Conservation (phyloP, 2,329 filamentous ascomycete genomes). For the Alternaria infectoria region DNA sequence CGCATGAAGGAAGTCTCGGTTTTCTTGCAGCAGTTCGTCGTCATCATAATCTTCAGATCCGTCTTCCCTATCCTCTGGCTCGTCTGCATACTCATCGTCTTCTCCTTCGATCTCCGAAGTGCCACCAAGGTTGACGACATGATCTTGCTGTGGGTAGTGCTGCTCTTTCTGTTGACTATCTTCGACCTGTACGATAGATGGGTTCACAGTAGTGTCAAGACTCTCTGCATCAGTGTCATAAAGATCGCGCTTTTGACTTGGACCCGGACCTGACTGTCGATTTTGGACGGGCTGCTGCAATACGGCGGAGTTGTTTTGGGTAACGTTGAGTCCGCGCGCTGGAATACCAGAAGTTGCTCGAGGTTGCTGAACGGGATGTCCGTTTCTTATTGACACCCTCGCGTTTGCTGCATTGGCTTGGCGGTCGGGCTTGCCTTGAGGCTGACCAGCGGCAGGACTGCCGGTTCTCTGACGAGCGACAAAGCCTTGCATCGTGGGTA, state of each 20-base stretch:
- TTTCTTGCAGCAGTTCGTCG: neutral
- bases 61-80: constrained; percentile 5
- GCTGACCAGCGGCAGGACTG: constrained; percentile 22
- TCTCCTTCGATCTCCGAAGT: constrained; percentile 18
- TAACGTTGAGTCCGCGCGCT: constrained; percentile 12
- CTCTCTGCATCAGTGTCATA: constrained; percentile 50
- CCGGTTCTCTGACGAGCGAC: constrained; percentile 20
- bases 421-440: constrained; percentile 18
- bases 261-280: constrained; percentile 19
- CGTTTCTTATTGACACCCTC: constrained; percentile 22
- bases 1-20: neutral
- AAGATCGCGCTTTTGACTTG: constrained; percentile 21
- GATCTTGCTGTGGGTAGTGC: constrained; percentile 12
- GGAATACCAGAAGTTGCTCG: constrained; percentile 5
- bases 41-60: neutral
- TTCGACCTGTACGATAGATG: constrained; percentile 26
- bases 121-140: constrained; percentile 11
- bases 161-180: constrained; percentile 18
- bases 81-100: neutral
- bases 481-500: constrained; percentile 27
- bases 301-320: constrained; percentile 17
- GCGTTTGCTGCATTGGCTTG: constrained; percentile 28
- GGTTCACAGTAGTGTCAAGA: constrained; percentile 42
- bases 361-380: constrained; percentile 16
- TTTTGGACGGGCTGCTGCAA: constrained; percentile 22